A percentile compares a stretch with the other conserved stretches of the same genome.
Conservation (phyloP, 768 basidiomycete species). For the Arthromyces matolae region DNA sequence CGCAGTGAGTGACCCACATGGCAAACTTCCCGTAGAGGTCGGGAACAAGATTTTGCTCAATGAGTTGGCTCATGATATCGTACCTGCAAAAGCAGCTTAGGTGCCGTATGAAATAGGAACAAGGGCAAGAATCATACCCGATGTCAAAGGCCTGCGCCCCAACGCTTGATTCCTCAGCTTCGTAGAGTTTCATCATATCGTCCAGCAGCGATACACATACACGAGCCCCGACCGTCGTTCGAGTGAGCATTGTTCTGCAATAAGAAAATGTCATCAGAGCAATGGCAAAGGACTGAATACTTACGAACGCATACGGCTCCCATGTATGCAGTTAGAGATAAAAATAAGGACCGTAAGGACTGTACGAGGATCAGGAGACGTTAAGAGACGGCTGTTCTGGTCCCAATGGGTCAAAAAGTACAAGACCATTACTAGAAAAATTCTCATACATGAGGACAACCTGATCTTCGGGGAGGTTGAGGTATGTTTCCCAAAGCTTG, state of each 20-base stretch:
- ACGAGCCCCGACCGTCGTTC: conserved; percentile 53
- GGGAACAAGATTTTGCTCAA: conserved; percentile 55
- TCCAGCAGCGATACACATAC: conserved; percentile 70
- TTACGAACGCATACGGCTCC: conserved; percentile 53
- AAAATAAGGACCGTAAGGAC: conserved; percentile 64
- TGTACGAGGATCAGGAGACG: conserved; percentile 60
- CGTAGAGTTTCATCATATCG: conserved; percentile 65
- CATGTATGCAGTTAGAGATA: conserved; percentile 67
- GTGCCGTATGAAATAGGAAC: conserved; percentile 3
- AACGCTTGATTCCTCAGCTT: conserved; percentile 61
- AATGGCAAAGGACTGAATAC: conserved; percentile 20
- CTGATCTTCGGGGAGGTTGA: conserved; percentile 68
- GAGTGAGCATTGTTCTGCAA: conserved; percentile 49
- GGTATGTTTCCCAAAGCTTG: conserved; percentile 61
- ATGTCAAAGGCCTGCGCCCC: conserved; percentile 72
- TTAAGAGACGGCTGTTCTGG: conserved; percentile 51
- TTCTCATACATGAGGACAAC: conserved; percentile 65
- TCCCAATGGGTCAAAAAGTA: conserved; percentile 15
- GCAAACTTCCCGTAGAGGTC: conserved; percentile 57
- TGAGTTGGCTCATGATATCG: conserved; percentile 57
- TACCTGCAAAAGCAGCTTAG: conserved; percentile 40
- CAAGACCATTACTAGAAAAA: conserved; percentile 6
- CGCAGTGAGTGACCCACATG: conserved; percentile 64
- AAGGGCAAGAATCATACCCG: conserved; percentile 45
- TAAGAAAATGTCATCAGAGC: conserved; percentile 10